These are phyloP conservation scores for Clohesyomyces aquaticus DNA, from an alignment of 495 filamentous ascomycete genomes.

Conservation along the genomic window DNA sequence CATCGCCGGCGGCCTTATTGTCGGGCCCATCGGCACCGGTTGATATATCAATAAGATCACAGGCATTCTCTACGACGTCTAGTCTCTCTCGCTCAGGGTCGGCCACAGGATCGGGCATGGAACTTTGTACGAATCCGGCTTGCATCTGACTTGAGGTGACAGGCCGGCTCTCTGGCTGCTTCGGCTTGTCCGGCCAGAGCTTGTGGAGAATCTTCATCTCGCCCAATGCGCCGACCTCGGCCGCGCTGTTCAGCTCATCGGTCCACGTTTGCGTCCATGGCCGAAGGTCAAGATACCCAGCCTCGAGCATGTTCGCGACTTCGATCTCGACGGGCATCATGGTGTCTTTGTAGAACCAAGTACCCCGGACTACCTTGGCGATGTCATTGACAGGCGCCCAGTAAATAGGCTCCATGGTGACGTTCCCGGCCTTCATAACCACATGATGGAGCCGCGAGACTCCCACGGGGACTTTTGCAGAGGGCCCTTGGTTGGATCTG, in stretches of 20 bases:
- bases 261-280: conserved; percentile 93
- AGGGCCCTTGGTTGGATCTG: conserved; percentile 27
- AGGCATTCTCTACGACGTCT: conserved; percentile 44
- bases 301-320: conserved; percentile 91
- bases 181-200: conserved; percentile 69
- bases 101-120: conserved; percentile 31
- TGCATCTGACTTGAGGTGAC: conserved; percentile 37
- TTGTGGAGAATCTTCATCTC: conserved; percentile 86
- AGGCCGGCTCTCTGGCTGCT: conserved; percentile 50
- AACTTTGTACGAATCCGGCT: conserved; percentile 36
- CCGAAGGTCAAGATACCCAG: conserved; percentile 80
- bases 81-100: conserved; percentile 45
- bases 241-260: conserved; percentile 87
- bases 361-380: conserved; percentile 78
- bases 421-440: conserved; percentile 43
- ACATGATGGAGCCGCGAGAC: conserved; percentile 50
- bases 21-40: conserved; percentile 46
- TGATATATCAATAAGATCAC: conserved; percentile 49
- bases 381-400: conserved; percentile 96
- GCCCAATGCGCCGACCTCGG: conserved; percentile 86
- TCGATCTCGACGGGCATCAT: conserved; percentile 86
- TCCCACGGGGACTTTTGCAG: conserved; percentile 48
- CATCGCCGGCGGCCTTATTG: conserved; percentile 47
- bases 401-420: conserved; percentile 89
- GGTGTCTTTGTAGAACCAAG: conserved; percentile 96